Evolutionary conservation across 1,284 basidiomycete genomes (phyloP).

Genomic region (Mycena sp.): DNA sequence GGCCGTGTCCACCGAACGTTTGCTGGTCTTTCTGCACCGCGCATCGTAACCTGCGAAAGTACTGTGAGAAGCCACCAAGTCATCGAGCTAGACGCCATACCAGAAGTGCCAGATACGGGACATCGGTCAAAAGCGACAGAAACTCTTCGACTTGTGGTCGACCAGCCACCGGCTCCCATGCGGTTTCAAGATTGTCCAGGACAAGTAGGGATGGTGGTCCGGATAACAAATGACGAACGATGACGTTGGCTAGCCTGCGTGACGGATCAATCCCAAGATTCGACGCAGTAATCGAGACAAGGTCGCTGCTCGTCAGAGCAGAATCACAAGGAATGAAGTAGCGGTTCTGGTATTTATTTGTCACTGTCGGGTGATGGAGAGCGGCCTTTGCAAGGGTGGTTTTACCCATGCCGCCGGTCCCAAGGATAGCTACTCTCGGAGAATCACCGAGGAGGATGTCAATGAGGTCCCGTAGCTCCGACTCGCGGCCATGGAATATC

Average conservation of each 20-base stretch:
- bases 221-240: background rate
- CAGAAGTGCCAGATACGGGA: slow-evolving; percentile 34
- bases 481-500: slow-evolving; percentile 17
- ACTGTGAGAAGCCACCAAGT: too few relatives aligned
- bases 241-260: background rate
- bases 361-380: slow-evolving; percentile 33
- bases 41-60: too few relatives aligned
- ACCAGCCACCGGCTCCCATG: slow-evolving; percentile 36
- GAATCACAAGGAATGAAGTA: slow-evolving; percentile 41
- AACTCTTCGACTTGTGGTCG: slow-evolving; percentile 37
- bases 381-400: slow-evolving; percentile 38
- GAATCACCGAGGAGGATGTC: background rate
- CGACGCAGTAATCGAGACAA: slow-evolving; percentile 34
- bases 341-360: slow-evolving; percentile 18
- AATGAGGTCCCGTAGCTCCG: slow-evolving; percentile 1
- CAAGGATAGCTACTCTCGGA: slow-evolving; percentile 37
- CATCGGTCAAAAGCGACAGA: slow-evolving; percentile 33
- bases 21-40: too few relatives aligned
- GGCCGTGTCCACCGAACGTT: too few relatives aligned
- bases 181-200: slow-evolving; percentile 45
- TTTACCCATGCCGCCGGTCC: slow-evolving; percentile 44
- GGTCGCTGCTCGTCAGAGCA: slow-evolving; percentile 17
- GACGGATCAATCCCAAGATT: background rate
- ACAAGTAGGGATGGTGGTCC: slow-evolving; percentile 30
- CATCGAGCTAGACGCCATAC: slow-evolving; percentile 21